phyloP scores from a whole-genome alignment of 192 early-diverging fungal species.

The Ambispora gerdemannii region DNA sequence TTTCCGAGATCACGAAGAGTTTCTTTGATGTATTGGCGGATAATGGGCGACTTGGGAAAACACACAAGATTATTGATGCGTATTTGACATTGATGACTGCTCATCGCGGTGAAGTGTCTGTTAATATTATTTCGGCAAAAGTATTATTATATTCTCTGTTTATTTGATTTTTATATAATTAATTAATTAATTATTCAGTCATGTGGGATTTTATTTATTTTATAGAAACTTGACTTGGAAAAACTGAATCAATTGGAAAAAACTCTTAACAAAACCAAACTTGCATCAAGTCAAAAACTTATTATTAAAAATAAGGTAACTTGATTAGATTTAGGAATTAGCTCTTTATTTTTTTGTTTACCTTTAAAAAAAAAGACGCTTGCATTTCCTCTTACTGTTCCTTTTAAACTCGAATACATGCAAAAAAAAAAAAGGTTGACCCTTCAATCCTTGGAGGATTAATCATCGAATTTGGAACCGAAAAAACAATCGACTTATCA shows the following conservation, averaged over 20 bases:
- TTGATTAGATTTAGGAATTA: neutral
- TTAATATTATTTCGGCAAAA: conserved; percentile 88
- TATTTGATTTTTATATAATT: conserved; percentile 19
- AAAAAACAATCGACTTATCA: conserved; percentile 97
- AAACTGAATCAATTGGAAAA: conserved; percentile 69
- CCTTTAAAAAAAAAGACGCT: neutral
- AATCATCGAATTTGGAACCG: conserved; percentile 88
- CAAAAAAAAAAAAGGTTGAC: too few species aligned
- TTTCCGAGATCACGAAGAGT: conserved; percentile 82
- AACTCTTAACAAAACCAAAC: conserved; percentile 74
- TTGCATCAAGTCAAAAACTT: conserved; percentile 80
- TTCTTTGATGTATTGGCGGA: conserved; percentile 90
- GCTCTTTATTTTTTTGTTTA: neutral
- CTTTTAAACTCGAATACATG: too few species aligned
- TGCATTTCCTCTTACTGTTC: conserved; percentile 7
- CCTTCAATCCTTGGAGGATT: conserved; percentile 92
- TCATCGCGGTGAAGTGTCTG: conserved; percentile 80
- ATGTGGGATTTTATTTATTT: conserved; percentile 1
- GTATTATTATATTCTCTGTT: conserved; percentile 37
- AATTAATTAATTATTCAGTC: neutral
- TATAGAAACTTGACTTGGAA: conserved; percentile 72
- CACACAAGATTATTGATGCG: conserved; percentile 73
- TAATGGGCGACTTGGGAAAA: conserved; percentile 89
- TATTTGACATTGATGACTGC: conserved; percentile 86
- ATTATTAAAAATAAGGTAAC: conserved; percentile 80